phyloP scores from a whole-genome alignment of 2,329 filamentous ascomycete species.

The Cladosporium sp. region DNA sequence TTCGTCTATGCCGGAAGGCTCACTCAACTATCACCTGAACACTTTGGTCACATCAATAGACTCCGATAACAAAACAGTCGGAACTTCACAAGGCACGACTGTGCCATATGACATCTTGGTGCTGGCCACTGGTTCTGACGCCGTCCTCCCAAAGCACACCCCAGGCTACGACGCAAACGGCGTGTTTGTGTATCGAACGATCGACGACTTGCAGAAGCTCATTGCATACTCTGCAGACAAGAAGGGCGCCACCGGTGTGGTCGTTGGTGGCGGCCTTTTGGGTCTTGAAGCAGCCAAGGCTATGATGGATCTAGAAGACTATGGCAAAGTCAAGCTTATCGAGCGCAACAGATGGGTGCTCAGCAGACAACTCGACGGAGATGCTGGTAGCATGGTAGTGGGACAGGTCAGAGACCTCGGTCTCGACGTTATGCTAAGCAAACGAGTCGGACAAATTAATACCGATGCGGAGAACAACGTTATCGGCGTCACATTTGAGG shows the following conservation, averaged over 20 bases:
- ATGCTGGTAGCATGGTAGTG: conserved; percentile 76
- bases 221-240: conserved; percentile 67
- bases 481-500: conserved; percentile 71
- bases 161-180: conserved; percentile 76
- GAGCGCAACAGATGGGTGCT: conserved; percentile 81
- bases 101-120: conserved; percentile 77
- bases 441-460: conserved; percentile 67
- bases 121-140: conserved; percentile 81
- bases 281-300: conserved; percentile 88
- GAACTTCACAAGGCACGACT: conserved; percentile 63
- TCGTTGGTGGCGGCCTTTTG: conserved; percentile 79
- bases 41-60: conserved; percentile 67
- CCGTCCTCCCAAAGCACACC: conserved; percentile 66
- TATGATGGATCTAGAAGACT: conserved; percentile 79
- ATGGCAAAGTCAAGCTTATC: conserved; percentile 69
- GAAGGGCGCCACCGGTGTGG: conserved; percentile 65
- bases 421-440: conserved; percentile 73
- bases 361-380: conserved; percentile 73
- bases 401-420: conserved; percentile 76
- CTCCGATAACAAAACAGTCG: conserved; percentile 60
- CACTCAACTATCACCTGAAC: conserved; percentile 71
- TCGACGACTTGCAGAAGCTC: conserved; percentile 72
- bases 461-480: conserved; percentile 65
- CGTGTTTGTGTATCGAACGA: conserved; percentile 85
- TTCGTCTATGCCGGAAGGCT: conserved; percentile 59